phyloP scores from a whole-genome alignment of 164 flowering plant genomes.

The Hamamelis virginiana region DNA sequence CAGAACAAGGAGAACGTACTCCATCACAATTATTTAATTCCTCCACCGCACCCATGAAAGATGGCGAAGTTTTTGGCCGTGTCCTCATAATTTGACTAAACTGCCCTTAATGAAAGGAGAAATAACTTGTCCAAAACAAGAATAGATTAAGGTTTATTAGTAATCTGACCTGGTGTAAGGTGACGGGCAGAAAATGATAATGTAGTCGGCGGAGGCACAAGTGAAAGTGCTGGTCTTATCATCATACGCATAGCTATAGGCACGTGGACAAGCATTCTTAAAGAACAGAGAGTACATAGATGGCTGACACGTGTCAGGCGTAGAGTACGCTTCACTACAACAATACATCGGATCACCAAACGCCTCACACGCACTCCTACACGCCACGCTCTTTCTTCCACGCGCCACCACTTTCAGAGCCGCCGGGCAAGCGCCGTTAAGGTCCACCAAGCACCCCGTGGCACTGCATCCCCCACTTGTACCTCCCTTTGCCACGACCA shows the following conservation, averaged over 20 bases:
- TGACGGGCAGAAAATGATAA: slow-evolving; percentile 66
- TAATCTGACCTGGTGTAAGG: slow-evolving; percentile 55
- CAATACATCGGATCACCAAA: slow-evolving; percentile 61
- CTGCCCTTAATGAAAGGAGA: neutral
- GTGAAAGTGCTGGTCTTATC: slow-evolving; percentile 85
- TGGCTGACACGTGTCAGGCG: slow-evolving; percentile 68
- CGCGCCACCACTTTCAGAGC: slow-evolving; percentile 42
- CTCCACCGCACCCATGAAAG: too few species aligned
- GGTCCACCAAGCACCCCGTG: slow-evolving; percentile 69
- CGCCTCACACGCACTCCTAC: slow-evolving; percentile 78
- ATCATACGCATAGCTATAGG: slow-evolving; percentile 88
- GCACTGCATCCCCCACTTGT: slow-evolving; percentile 49
- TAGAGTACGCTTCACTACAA: slow-evolving; percentile 59
- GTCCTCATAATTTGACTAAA: too few species aligned
- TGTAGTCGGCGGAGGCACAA: slow-evolving; percentile 59
- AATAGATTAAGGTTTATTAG: neutral
- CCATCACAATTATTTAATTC: too few species aligned
- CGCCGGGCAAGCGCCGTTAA: slow-evolving; percentile 58
- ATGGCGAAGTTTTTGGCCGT: too few species aligned
- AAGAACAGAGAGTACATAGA: slow-evolving; percentile 56
- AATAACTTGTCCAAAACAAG: neutral
- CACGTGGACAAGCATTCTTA: slow-evolving; percentile 68
- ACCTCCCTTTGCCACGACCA: slow-evolving; percentile 40
- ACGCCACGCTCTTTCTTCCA: slow-evolving; percentile 40
- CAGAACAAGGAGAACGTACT: too few species aligned